Evolutionary conservation across 805 yeast genomes (phyloP).

Genomic region (Saccharomycopsis sp.): DNA sequence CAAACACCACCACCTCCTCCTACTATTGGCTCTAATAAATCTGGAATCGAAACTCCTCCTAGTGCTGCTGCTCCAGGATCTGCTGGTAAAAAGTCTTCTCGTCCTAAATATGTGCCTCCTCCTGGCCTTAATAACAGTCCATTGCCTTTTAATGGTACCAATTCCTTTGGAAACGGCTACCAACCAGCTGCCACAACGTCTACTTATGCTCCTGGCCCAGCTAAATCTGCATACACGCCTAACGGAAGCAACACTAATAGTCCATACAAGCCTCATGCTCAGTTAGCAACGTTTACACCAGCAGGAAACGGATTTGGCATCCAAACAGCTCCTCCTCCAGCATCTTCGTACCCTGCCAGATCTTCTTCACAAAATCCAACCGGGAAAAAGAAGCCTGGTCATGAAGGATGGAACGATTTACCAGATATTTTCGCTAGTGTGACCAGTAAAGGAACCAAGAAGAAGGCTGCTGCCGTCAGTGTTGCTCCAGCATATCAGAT

Average conservation of each 20-base stretch:
- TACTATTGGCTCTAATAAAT: not conserved
- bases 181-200: not conserved
- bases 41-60: too few species aligned
- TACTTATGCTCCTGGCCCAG: too few species aligned
- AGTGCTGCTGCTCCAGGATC: not conserved
- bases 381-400: conserved; percentile 35
- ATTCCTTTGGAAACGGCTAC: too few species aligned
- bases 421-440: conserved; percentile 44
- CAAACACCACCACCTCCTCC: not conserved
- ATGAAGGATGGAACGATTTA: conserved; percentile 69
- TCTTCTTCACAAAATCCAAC: conserved; percentile 23
- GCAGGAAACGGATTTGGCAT: too few species aligned
- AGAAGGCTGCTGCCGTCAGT: conserved; percentile 38
- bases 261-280: conserved; percentile 23
- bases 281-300: too few species aligned
- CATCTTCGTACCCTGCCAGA: conserved; percentile 8
- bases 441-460: conserved; percentile 32
- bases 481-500: conserved; percentile 23
- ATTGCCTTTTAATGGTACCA: conserved; percentile 10
- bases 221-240: too few species aligned
- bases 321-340: too few species aligned
- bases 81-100: conserved; percentile 9
- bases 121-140: conserved; percentile 14
- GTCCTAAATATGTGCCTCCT: conserved; percentile 20
- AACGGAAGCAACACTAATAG: too few species aligned